A percentile compares a stretch with the other conserved stretches of the same genome.
phyloP scores from a whole-genome alignment of 1,139 yeast genomes.

The Candida sanyaensis region DNA sequence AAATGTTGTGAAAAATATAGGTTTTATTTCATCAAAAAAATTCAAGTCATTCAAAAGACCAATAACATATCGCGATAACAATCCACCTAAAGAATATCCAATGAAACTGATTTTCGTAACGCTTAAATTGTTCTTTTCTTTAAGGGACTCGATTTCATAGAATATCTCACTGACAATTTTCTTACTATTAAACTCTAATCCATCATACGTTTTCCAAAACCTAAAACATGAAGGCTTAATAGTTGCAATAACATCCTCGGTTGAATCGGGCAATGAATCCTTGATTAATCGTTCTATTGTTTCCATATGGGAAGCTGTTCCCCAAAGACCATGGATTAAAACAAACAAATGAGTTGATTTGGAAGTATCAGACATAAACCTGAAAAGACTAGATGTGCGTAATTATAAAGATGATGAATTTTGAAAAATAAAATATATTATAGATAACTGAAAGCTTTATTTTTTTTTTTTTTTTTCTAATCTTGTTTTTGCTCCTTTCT shows the following conservation, averaged over 20 bases:
- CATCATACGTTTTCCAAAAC: constrained; percentile 82
- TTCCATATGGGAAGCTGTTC: constrained; percentile 73
- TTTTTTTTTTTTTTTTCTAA: no score
- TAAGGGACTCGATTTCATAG: constrained; percentile 53
- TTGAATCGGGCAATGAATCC: constrained; percentile 32
- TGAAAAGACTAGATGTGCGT: no score
- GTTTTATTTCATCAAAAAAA: constrained; percentile 61
- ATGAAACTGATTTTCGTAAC: constrained; percentile 44
- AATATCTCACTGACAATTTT: constrained; percentile 66
- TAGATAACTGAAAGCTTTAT: neutral
- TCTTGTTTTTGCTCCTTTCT: no score
- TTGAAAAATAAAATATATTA: neutral
- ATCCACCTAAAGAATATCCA: constrained; percentile 49
- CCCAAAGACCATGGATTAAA: constrained; percentile 89
- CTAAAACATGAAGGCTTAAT: constrained; percentile 72
- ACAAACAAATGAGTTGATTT: constrained; percentile 64
- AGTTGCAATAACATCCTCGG: constrained; percentile 50
- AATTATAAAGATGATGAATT: neutral
- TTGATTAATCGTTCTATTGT: constrained; percentile 57
- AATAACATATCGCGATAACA: constrained; percentile 59
- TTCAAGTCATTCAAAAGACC: constrained; percentile 61
- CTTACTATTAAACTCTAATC: constrained; percentile 70
- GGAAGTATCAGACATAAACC: neutral
- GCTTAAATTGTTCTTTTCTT: constrained; percentile 33
- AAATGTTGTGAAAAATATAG: constrained; percentile 71